Base-by-base conservation (phyloP, 129 eudicot genomes). In the Pittosporum tobira region DNA sequence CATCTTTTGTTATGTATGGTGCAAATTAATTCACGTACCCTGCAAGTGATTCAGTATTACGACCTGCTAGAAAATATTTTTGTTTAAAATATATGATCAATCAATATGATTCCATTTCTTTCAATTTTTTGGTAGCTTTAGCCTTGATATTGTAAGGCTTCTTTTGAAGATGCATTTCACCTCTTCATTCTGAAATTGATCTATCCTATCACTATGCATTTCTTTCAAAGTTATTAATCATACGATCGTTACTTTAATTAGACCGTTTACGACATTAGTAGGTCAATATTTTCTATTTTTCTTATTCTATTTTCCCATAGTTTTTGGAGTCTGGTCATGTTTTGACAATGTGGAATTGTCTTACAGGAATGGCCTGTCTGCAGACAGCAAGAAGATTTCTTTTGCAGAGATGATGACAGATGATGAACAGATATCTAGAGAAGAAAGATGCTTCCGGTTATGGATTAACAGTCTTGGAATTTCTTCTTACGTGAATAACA, bases 391-490 rank as follows among this genome's bases (percentile, higher is more conserved):
- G 65, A 90, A 90, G 66, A 42, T 86, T 34, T 80, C 98, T 16
- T 84, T 75, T 83, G 98, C 98, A 29, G 98, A 90, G 86, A 90
- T 90, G 95, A 90, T 86, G 94, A 73, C 87, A 2, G 98, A 90
- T 64, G 98, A 90, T 70, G 98, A 77, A 52, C 83, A 77, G 64
- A 83, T 84, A 48, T 90, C 98, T 18, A 90, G 95, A 81, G 98
- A 90, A 16, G 98, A 87, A 70, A 85, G 95, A 73, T 82, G 95
- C 67, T 90, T 80, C 66, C 78, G 98, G 28, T 73, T 90, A 25
- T 90, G 98, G 98, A 85, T 90, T 65, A 90, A 90, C 34, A 90
- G 95, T 75, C 80, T 90, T 14, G 98, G 98, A 52, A 81, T 83
- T 61, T 36, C 81, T 64, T 70, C 94, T 22, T 90, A 90, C 61